These are phyloP conservation scores for Paramecium bursaria DNA, from an alignment of 73 alveolate species.

Conservation along the genomic window DNA sequence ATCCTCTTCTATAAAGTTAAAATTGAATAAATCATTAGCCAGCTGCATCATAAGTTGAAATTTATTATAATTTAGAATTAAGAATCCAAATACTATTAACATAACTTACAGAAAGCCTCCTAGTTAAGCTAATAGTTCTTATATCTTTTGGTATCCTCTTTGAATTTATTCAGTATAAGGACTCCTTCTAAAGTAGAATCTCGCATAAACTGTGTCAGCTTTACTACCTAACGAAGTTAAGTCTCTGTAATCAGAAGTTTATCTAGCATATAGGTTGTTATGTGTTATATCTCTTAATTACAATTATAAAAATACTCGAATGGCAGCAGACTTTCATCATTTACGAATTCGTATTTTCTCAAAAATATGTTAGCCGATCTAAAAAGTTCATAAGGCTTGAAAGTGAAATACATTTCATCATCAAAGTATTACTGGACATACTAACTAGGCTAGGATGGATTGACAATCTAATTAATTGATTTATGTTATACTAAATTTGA, in stretches of 20 bases:
- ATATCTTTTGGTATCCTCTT: slow-evolving; percentile 3
- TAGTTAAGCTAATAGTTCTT: not conserved
- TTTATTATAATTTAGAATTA: slow-evolving; percentile 4
- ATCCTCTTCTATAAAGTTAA: not conserved
- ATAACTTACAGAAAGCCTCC: slow-evolving; percentile 43
- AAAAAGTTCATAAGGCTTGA: not conserved
- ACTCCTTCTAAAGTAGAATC: slow-evolving; percentile 22
- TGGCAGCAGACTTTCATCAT: slow-evolving; percentile 8
- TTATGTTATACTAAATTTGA: no score
- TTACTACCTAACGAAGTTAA: no score
- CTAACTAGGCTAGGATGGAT: not conserved
- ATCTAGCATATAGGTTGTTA: not conserved
- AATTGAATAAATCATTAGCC: slow-evolving; percentile 30
- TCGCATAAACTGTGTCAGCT: no score
- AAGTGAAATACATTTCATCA: slow-evolving; percentile 28
- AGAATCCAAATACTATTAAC: not conserved
- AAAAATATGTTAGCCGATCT: not conserved
- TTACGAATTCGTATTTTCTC: not conserved
- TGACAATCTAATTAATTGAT: not conserved
- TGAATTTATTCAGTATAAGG: not conserved
- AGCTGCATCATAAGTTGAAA: not conserved
- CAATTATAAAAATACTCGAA: not conserved
- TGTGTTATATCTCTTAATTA: not conserved
- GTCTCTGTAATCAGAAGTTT: slow-evolving; percentile 10
- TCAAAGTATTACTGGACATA: not conserved